These are phyloP conservation scores for Thalassia testudinum DNA, from an alignment of 116 monocot species.

Conservation along the genomic window DNA sequence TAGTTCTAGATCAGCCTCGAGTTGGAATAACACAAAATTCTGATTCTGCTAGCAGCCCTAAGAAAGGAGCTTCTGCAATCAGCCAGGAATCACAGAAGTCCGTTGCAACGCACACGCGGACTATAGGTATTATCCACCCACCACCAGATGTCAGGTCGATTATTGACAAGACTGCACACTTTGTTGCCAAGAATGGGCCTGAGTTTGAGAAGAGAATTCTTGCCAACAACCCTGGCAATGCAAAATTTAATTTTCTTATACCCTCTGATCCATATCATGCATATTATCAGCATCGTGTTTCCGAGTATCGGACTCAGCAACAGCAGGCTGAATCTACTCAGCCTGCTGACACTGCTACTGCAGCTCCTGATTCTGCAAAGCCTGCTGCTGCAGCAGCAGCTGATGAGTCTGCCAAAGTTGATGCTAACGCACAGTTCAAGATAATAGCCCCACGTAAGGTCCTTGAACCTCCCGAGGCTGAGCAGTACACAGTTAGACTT, in stretches of 20 bases:
- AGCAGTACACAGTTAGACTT: constrained; percentile 77
- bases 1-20: too few relatives aligned
- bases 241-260: constrained; percentile 76
- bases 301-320: constrained; percentile 27
- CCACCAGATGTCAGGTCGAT: constrained; percentile 77
- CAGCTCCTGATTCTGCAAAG: background rate
- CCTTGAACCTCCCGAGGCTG: constrained; percentile 68
- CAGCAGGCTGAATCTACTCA: constrained; percentile 10
- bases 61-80: background rate
- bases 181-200: constrained; percentile 76
- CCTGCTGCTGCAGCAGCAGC: background rate
- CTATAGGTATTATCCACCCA: constrained; percentile 85
- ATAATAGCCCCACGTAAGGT: constrained; percentile 32
- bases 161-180: constrained; percentile 73
- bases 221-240: constrained; percentile 47
- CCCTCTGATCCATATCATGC: constrained; percentile 72
- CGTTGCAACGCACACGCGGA: constrained; percentile 59
- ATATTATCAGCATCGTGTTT: constrained; percentile 68
- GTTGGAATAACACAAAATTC: too few relatives aligned
- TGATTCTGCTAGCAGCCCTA: too few relatives aligned
- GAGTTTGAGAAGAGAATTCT: constrained; percentile 76
- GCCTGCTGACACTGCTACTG: background rate
- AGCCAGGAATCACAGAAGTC: constrained; percentile 8
- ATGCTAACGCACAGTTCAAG: constrained; percentile 35
- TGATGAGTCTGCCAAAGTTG: constrained; percentile 4